Percentiles rank a stretch among this genome's conserved stretches.
phyloP scores from a whole-genome alignment of 2,329 filamentous ascomycete species.

The Xylariaceae sp. region DNA sequence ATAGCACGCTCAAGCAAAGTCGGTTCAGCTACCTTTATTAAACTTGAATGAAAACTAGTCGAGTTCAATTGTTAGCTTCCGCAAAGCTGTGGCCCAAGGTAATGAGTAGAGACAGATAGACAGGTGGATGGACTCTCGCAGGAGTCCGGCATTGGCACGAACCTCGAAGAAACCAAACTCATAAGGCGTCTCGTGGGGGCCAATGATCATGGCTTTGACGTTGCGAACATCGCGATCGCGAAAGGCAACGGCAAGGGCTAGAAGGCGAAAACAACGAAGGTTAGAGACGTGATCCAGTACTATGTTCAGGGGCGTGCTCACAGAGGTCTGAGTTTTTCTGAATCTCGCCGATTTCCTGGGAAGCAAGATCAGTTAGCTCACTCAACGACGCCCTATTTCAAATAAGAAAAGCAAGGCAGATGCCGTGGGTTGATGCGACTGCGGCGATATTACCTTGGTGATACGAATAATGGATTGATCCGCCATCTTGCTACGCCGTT shows the following conservation, averaged over 20 bases:
- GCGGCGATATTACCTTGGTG: constrained; percentile 48
- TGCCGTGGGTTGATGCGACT: constrained; percentile 30
- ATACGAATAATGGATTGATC: constrained; percentile 88
- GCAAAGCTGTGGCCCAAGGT: constrained; percentile 5
- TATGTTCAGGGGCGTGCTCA: constrained; percentile 41
- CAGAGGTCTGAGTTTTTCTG: constrained; percentile 81
- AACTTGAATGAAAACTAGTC: constrained; percentile 71
- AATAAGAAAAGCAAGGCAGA: constrained; percentile 1
- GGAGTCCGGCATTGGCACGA: constrained; percentile 28
- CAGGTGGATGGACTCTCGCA: neutral
- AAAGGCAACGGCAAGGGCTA: constrained; percentile 82
- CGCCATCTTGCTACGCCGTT: constrained; percentile 51
- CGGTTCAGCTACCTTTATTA: constrained; percentile 57
- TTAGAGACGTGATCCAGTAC: constrained; percentile 14
- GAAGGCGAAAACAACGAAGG: constrained; percentile 12
- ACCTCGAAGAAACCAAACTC: constrained; percentile 98
- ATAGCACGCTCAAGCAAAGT: neutral
- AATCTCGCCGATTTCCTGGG: constrained; percentile 77
- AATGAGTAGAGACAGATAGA: neutral
- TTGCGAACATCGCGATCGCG: constrained; percentile 84
- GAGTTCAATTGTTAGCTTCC: constrained; percentile 27
- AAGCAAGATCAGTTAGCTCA: constrained; percentile 1
- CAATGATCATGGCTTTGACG: constrained; percentile 82
- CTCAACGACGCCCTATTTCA: neutral
- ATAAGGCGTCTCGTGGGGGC: constrained; percentile 90